These are phyloP conservation scores for Starmerella stellata DNA, from an alignment of 805 yeast genomes.

Conservation along the genomic window DNA sequence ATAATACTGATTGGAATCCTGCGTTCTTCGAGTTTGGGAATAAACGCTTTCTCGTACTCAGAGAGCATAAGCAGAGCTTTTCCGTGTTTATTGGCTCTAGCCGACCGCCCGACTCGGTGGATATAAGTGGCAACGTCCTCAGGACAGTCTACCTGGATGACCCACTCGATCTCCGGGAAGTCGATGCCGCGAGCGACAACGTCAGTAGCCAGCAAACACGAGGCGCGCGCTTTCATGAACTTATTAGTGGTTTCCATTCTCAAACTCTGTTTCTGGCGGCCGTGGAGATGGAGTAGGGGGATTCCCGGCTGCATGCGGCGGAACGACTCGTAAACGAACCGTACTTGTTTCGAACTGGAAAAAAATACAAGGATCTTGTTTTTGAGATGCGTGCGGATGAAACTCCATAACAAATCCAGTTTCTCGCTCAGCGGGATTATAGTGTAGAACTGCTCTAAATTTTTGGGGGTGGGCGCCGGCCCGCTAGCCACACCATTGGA, in stretches of 20 bases:
- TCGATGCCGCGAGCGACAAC: slow-evolving; percentile 85
- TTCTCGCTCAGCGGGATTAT: slow-evolving; percentile 59
- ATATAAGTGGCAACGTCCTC: slow-evolving; percentile 79
- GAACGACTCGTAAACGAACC: slow-evolving; percentile 72
- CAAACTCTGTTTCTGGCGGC: slow-evolving; percentile 79
- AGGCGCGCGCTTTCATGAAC: slow-evolving; percentile 59
- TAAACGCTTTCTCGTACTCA: slow-evolving; percentile 59
- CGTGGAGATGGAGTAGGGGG: slow-evolving; percentile 66
- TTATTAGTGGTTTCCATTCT: slow-evolving; percentile 65
- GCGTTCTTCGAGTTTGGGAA: slow-evolving; percentile 40
- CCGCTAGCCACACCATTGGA: slow-evolving; percentile 6
- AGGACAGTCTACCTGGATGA: slow-evolving; percentile 80
- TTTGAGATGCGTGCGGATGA: slow-evolving; percentile 66
- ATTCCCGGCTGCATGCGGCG: slow-evolving; percentile 83
- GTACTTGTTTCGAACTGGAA: slow-evolving; percentile 79
- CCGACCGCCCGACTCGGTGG: slow-evolving; percentile 80
- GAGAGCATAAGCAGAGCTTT: slow-evolving; percentile 65
- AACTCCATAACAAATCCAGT: slow-evolving; percentile 69
- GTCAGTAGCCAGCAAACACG: slow-evolving; percentile 76
- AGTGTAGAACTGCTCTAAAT: slow-evolving; percentile 68
- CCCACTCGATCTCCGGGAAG: slow-evolving; percentile 90
- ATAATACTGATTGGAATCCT: slow-evolving; percentile 54
- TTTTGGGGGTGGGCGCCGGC: slow-evolving; percentile 49
- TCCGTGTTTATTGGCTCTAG: slow-evolving; percentile 72
- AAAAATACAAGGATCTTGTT: slow-evolving; percentile 64